These are phyloP conservation scores for Naganishia randhawae DNA, from an alignment of 768 basidiomycete genomes.

Conservation along the genomic window DNA sequence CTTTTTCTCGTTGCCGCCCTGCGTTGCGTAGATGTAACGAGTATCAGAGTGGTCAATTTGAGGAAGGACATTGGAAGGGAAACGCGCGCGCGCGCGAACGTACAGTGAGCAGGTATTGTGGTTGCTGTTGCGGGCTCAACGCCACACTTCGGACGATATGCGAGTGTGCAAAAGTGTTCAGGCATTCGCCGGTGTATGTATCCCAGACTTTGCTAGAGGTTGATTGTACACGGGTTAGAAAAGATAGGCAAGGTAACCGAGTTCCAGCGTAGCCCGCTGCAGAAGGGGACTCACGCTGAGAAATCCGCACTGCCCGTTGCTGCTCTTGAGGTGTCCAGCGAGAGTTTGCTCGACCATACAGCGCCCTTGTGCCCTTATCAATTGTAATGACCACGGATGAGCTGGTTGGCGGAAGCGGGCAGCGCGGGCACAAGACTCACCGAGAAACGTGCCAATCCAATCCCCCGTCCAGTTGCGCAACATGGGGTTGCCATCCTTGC, in stretches of 20 bases:
- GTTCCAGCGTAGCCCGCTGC: too few species aligned
- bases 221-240: too few species aligned
- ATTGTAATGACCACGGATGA: neutral
- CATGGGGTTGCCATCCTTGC: conserved; percentile 99
- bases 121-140: conserved; percentile 60
- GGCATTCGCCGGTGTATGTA: conserved; percentile 75
- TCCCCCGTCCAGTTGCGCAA: conserved; percentile 95
- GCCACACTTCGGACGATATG: conserved; percentile 97
- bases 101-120: conserved; percentile 49
- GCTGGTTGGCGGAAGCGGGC: neutral
- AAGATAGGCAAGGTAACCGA: too few species aligned
- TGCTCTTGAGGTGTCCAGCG: conserved; percentile 74
- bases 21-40: too few species aligned
- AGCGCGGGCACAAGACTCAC: conserved; percentile 35
- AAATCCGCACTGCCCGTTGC: conserved; percentile 95
- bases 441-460: conserved; percentile 76
- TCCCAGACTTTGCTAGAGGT: conserved; percentile 93
- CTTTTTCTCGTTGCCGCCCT: conserved; percentile 94
- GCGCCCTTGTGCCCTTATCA: conserved; percentile 64
- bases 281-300: conserved; percentile 67
- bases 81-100: conserved; percentile 15
- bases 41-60: too few species aligned
- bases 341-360: conserved; percentile 93
- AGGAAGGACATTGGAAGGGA: neutral
- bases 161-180: conserved; percentile 96